Percentiles rank a stretch among this genome's conserved stretches.
These are phyloP conservation scores for Collybiopsis confluens DNA, from an alignment of 768 basidiomycete genomes.

Conservation along the genomic window DNA sequence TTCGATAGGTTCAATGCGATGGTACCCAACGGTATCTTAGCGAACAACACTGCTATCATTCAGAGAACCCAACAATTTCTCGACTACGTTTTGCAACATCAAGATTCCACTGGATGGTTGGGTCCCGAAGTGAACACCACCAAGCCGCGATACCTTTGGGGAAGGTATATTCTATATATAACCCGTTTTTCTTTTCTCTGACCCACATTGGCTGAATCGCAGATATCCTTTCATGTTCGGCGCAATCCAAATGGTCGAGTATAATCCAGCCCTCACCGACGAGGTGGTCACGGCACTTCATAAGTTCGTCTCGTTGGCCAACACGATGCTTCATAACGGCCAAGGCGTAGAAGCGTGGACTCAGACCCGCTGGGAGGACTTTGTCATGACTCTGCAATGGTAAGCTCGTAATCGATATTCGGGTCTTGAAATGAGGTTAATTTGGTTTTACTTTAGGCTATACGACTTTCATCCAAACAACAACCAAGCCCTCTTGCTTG, in stretches of 20 bases:
- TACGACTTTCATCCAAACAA: conserved; percentile 31
- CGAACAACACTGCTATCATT: conserved; percentile 41
- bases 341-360: conserved; percentile 53
- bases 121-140: conserved; percentile 51
- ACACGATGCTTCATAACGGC: conserved; percentile 46
- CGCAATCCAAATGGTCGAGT: conserved; percentile 53
- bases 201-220: not conserved
- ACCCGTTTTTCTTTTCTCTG: no score
- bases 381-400: conserved; percentile 54
- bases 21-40: conserved; percentile 48
- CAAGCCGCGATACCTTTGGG: conserved; percentile 53
- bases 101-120: conserved; percentile 52
- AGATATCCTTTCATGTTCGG: conserved; percentile 58
- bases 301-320: conserved; percentile 50
- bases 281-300: conserved; percentile 45
- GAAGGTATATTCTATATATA: conserved; percentile 27
- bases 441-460: conserved; percentile 30
- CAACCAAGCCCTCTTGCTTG: conserved; percentile 4
- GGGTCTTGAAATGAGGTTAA: not conserved
- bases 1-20: conserved; percentile 31
- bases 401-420: conserved; percentile 15
- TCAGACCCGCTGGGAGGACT: conserved; percentile 54
- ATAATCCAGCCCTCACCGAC: conserved; percentile 36
- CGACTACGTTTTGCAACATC: conserved; percentile 45
- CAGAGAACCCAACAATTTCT: conserved; percentile 44